A percentile compares a stretch with the other conserved stretches of the same genome.
phyloP scores from a whole-genome alignment of 2,329 filamentous ascomycete species.

The Cercospora zeae-maydis region DNA sequence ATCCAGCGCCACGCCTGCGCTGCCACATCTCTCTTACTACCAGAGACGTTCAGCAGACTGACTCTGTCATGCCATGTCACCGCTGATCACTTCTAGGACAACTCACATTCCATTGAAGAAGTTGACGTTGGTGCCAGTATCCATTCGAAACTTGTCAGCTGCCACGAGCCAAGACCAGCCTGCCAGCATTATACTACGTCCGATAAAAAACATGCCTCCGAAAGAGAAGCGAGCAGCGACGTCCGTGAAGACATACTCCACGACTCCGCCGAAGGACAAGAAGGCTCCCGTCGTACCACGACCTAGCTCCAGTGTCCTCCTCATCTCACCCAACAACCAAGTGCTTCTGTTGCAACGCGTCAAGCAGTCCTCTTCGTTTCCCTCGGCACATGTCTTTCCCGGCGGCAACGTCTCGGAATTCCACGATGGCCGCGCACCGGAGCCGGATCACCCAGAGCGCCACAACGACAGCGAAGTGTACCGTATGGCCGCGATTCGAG shows the following conservation, averaged over 20 bases:
- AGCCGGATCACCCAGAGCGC: conserved; percentile 49
- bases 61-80: conserved; percentile 10
- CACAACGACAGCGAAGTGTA: conserved; percentile 73
- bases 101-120: background rate
- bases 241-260: conserved; percentile 14
- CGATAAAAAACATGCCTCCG: conserved; percentile 8
- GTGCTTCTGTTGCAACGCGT: conserved; percentile 85
- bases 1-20: background rate
- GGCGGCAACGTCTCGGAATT: conserved; percentile 76
- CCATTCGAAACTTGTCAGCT: background rate
- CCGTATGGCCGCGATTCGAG: conserved; percentile 77
- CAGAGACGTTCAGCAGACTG: background rate
- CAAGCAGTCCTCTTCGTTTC: conserved; percentile 75
- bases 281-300: conserved; percentile 49
- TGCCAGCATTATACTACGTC: background rate
- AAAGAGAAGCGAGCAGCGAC: conserved; percentile 16
- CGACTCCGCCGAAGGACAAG: conserved; percentile 28
- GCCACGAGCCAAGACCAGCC: conserved; percentile 2
- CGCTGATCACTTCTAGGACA: background rate
- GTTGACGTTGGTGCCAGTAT: background rate
- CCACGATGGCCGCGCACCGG: conserved; percentile 66
- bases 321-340: conserved; percentile 82
- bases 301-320: conserved; percentile 70
- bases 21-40: background rate
- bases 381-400: conserved; percentile 92